Evolutionary conservation across 2,329 filamentous ascomycete species (phyloP).

Genomic region (Periconia sp.): DNA sequence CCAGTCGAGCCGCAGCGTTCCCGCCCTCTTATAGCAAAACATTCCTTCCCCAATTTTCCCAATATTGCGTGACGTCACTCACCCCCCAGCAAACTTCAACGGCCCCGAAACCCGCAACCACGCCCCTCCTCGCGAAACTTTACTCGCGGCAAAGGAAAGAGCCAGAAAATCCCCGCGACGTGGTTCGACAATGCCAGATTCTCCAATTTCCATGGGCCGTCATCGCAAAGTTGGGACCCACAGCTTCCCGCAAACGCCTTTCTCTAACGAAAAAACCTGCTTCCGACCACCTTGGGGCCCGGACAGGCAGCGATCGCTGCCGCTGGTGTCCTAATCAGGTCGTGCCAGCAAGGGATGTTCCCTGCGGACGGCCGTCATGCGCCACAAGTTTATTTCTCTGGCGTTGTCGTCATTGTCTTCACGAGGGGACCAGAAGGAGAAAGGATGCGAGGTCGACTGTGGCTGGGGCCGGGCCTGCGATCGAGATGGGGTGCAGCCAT

Average conservation of each 20-base stretch:
- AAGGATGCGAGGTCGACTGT: constrained; percentile 8
- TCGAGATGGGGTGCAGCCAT: constrained; percentile 4
- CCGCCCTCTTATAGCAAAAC: constrained; percentile 3
- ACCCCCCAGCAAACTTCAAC: too few species aligned
- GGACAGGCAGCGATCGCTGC: constrained; percentile 26
- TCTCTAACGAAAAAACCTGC: too few species aligned
- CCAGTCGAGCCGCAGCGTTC: background rate
- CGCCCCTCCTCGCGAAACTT: too few species aligned
- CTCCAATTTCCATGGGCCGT: too few species aligned
- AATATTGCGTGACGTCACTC: too few species aligned
- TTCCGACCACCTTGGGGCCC: too few species aligned
- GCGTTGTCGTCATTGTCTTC: constrained; percentile 14
- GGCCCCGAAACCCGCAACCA: too few species aligned
- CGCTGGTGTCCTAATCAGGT: constrained; percentile 14
- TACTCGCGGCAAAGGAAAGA: too few species aligned
- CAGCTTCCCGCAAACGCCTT: constrained; percentile 1
- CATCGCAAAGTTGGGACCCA: too few species aligned
- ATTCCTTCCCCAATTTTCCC: constrained; percentile 1
- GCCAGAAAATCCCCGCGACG: too few species aligned
- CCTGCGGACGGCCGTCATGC: constrained; percentile 12
- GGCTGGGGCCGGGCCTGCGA: constrained; percentile 3
- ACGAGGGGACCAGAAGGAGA: constrained; percentile 3
- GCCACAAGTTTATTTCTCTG: constrained; percentile 21
- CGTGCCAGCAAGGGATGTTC: constrained; percentile 10
- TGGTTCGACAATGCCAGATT: too few species aligned